Conservation (phyloP, 2,329 filamentous ascomycete species). For the Colletotrichum scovillei region DNA sequence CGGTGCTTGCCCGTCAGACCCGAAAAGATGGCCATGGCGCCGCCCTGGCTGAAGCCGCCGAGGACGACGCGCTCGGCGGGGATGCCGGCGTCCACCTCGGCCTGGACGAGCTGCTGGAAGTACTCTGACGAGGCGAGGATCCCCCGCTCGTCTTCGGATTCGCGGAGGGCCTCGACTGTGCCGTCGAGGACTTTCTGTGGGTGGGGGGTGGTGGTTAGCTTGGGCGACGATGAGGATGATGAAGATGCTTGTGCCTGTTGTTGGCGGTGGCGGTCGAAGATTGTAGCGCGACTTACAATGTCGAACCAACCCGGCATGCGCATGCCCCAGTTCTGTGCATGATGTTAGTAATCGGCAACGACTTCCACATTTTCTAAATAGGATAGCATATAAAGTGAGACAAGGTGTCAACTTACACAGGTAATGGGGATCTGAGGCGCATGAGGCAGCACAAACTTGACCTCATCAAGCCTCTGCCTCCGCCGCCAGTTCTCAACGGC, state of each 20-base stretch:
- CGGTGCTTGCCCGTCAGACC: conserved; percentile 80
- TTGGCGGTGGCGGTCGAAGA: conserved; percentile 11
- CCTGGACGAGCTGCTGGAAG: conserved; percentile 82
- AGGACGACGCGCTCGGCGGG: conserved; percentile 85
- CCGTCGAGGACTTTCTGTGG: conserved; percentile 45
- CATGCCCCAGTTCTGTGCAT: conserved; percentile 75
- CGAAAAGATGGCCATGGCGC: conserved; percentile 85
- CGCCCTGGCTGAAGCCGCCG: conserved; percentile 88
- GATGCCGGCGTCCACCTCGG: conserved; percentile 85
- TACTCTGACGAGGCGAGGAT: conserved; percentile 79
- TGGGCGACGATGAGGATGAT: background rate
- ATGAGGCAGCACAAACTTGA: conserved; percentile 94
- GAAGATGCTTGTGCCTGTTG: background rate
- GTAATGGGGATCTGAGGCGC: conserved; percentile 89
- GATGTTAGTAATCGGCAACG: background rate
- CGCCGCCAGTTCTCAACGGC: conserved; percentile 90
- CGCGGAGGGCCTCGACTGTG: conserved; percentile 44
- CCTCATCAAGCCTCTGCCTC: conserved; percentile 83
- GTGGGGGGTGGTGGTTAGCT: background rate
- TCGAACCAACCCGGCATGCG: conserved; percentile 91
- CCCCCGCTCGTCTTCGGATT: conserved; percentile 75
- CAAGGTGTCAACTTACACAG: conserved; percentile 63
- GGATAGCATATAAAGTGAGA: too few species aligned
- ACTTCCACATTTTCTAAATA: too few species aligned
- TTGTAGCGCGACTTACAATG: conserved; percentile 63